These are phyloP conservation scores for Aspergillus awamori DNA, from an alignment of 2,329 filamentous ascomycete genomes.

Conservation along the genomic window DNA sequence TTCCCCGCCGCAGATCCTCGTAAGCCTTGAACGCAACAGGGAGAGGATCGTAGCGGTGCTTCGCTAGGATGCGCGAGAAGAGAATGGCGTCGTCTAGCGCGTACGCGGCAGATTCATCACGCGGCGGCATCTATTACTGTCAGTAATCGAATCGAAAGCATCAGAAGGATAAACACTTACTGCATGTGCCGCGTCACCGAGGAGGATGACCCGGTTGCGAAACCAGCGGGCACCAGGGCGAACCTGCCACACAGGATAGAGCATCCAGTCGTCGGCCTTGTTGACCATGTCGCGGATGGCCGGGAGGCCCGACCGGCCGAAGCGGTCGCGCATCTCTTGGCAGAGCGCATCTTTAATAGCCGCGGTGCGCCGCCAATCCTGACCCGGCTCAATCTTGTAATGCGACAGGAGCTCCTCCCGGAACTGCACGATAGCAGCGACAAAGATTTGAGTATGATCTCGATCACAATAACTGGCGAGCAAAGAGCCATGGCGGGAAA, in stretches of 20 bases:
- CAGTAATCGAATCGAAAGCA: constrained; percentile 8
- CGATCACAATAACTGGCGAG: constrained; percentile 40
- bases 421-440: constrained; percentile 41
- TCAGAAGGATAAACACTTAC: constrained; percentile 31
- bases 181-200: constrained; percentile 53
- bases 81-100: constrained; percentile 51
- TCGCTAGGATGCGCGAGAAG: constrained; percentile 43
- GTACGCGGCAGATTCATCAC: constrained; percentile 50
- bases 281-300: constrained; percentile 42
- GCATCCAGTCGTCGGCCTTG: constrained; percentile 41
- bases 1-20: constrained; percentile 41
- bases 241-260: constrained; percentile 51
- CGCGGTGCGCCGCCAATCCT: constrained; percentile 39
- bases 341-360: constrained; percentile 40
- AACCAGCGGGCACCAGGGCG: constrained; percentile 43
- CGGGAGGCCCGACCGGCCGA: constrained; percentile 38
- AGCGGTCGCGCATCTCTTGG: constrained; percentile 40
- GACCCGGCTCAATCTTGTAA: constrained; percentile 27
- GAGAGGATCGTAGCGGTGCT: constrained; percentile 37
- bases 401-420: constrained; percentile 29
- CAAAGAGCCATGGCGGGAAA: constrained; percentile 39
- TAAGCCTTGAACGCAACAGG: constrained; percentile 41
- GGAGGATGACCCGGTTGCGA: constrained; percentile 43
- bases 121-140: constrained; percentile 47
- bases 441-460: constrained; percentile 38